phyloP scores from a whole-genome alignment of 441 rosid genomes.

The Erodium trifolium region DNA sequence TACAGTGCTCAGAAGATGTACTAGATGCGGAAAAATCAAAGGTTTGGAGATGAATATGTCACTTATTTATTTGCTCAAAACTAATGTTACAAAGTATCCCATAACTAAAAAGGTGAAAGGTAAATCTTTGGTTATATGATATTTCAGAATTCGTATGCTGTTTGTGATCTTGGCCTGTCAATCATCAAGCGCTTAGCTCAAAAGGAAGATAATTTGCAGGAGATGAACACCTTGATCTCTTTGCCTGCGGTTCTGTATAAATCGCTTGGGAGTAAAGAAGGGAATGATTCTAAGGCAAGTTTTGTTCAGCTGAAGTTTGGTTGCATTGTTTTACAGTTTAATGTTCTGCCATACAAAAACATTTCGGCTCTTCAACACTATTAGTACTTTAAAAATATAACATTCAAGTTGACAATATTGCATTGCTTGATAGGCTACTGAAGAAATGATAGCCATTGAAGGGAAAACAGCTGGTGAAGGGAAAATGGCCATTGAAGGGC shows the following conservation, averaged over 20 bases:
- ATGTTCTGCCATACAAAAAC: slow-evolving; percentile 1
- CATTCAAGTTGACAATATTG: neutral
- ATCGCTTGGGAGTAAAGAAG: slow-evolving; percentile 49
- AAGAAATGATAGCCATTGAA: slow-evolving; percentile 1
- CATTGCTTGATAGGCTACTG: slow-evolving; percentile 6
- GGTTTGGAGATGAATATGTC: slow-evolving; percentile 37
- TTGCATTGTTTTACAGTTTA: slow-evolving; percentile 7
- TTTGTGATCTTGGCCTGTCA: slow-evolving; percentile 86
- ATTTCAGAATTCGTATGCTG: slow-evolving; percentile 82
- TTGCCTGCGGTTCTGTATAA: slow-evolving; percentile 69
- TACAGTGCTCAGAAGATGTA: slow-evolving; percentile 71
- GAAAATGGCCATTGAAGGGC: no score
- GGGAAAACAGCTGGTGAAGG: neutral
- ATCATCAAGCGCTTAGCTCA: slow-evolving; percentile 48
- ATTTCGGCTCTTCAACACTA: slow-evolving; percentile 5
- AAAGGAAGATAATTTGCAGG: slow-evolving; percentile 44
- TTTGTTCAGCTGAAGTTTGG: slow-evolving; percentile 4
- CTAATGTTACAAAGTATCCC: no score
- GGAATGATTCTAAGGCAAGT: slow-evolving; percentile 51
- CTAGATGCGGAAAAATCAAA: slow-evolving; percentile 67
- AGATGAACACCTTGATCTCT: slow-evolving; percentile 32
- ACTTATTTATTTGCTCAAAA: neutral
- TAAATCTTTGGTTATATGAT: slow-evolving; percentile 19
- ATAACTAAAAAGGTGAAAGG: no score
- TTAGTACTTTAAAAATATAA: neutral